phyloP scores from a whole-genome alignment of 169 alveolate genomes.

The Plasmodium vinckei region DNA sequence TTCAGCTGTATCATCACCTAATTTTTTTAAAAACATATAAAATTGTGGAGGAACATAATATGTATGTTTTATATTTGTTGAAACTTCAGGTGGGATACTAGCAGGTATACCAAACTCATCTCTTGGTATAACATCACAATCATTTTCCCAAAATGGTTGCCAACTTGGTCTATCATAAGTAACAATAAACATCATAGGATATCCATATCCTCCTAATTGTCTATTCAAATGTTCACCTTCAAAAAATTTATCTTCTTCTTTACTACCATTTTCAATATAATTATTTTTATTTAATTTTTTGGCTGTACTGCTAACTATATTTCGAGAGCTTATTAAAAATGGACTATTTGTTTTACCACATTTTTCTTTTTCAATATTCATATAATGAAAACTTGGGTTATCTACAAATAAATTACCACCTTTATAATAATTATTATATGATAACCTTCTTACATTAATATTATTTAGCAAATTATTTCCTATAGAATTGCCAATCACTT shows the following conservation, averaged over 20 bases:
- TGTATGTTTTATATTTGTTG: conserved; percentile 83
- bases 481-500: background rate
- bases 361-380: too few relatives aligned
- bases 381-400: too few relatives aligned
- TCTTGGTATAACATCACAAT: conserved; percentile 84
- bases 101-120: conserved; percentile 86
- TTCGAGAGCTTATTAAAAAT: background rate
- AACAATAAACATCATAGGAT: conserved; percentile 84
- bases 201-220: conserved; percentile 78
- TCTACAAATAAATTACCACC: too few relatives aligned
- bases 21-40: conserved; percentile 90
- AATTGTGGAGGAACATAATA: conserved; percentile 92
- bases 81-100: conserved; percentile 85
- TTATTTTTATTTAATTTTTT: background rate
- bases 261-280: background rate
- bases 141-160: conserved; percentile 84
- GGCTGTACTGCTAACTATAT: background rate
- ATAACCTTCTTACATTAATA: too few relatives aligned
- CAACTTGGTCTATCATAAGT: conserved; percentile 85
- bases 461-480: too few relatives aligned
- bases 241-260: conserved; percentile 22
- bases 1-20: conserved; percentile 92
- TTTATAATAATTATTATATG: too few relatives aligned
- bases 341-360: background rate
- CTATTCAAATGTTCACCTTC: conserved; percentile 70